Evolutionary conservation across 2,329 filamentous ascomycete genomes (phyloP).

Genomic region (Acrodontium crateriforme): DNA sequence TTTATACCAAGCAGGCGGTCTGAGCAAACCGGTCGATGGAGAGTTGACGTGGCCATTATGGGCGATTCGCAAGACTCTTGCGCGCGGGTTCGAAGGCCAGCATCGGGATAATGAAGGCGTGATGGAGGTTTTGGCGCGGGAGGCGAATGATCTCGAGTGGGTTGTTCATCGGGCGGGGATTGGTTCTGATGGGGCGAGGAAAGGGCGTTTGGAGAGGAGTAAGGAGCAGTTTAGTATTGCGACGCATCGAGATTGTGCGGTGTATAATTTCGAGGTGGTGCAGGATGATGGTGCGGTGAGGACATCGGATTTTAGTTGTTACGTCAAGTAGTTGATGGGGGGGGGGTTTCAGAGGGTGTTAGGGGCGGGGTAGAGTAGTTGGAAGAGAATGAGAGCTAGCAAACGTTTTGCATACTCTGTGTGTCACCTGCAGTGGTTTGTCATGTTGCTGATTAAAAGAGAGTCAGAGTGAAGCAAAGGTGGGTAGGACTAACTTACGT

Average conservation of each 20-base stretch:
- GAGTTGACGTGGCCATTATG: not conserved
- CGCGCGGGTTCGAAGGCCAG: slow-evolving; percentile 2
- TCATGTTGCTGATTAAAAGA: no score
- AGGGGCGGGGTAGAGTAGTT: no score
- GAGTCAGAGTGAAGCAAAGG: no score
- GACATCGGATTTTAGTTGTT: slow-evolving; percentile 1
- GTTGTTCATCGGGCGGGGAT: slow-evolving; percentile 3
- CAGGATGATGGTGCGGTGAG: slow-evolving; percentile 1
- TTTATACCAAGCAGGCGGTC: slow-evolving; percentile 5
- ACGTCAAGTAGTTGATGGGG: no score
- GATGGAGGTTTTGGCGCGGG: slow-evolving; percentile 4
- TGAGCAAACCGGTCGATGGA: slow-evolving; percentile 3
- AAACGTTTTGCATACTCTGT: no score
- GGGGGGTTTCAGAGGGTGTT: no score
- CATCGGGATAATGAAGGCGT: slow-evolving; percentile 10
- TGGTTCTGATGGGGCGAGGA: not conserved
- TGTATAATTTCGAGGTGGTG: slow-evolving; percentile 1
- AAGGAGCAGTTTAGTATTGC: slow-evolving; percentile 1
- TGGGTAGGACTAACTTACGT: no score
- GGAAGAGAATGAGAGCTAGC: no score
- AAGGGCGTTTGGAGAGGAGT: not conserved
- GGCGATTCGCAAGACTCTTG: slow-evolving; percentile 1
- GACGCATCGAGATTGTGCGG: slow-evolving; percentile 1
- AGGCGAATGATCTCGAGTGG: slow-evolving; percentile 7
- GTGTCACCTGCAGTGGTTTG: no score